Base-by-base conservation (phyloP, 345 rosid species). In the Leavenworthia alabamica region DNA sequence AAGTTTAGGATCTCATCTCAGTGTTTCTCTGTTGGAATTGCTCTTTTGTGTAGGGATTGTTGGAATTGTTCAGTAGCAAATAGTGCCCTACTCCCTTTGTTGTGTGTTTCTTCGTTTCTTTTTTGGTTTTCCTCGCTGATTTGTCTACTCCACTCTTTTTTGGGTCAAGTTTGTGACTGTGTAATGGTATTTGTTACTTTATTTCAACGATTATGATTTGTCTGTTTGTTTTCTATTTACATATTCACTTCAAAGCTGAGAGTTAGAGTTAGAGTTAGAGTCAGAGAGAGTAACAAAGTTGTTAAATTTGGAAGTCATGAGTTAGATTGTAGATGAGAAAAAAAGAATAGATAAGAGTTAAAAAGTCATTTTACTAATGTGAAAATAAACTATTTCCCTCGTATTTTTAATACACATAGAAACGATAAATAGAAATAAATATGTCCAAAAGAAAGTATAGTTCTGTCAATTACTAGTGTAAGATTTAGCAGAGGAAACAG, bases 401-500 rank as follows among this genome's bases (percentile, higher is more conserved):
- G 8, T 29, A 8, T 7, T 11, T 10, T 11, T 11, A 12, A 4
- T 12, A 35, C 39, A 32, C 39, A 13, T 33, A 11, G 13, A 35
- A 35, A 35, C 39, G 39, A 35, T 11, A 35, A 35, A 35, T 35
- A 35, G 4, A 35, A 5, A 11, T 4, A 10, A 35, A 11, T n/a
- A n/a, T 35, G 6, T 35, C 39, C 14, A 33, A 45, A 46, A 31
- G 24, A 24, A 56, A 14, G 20, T 8, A 7, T 17, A 29, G 8
- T 28, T 29, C 31, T 11, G 16, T 58, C 37, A 73, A 32, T 67
- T 67, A 20, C 77, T 73, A 1, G 65, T 68, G 64, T 56, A 73
- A 42, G 77, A 73, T 42, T 73, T 73, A 32, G 77, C 73, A 37
- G 77, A 73, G 50, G 77, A 73, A 60, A 20, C 77, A 20, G 77